phyloP scores from a whole-genome alignment of 257 asterid species.

The Forsythia viridissima region DNA sequence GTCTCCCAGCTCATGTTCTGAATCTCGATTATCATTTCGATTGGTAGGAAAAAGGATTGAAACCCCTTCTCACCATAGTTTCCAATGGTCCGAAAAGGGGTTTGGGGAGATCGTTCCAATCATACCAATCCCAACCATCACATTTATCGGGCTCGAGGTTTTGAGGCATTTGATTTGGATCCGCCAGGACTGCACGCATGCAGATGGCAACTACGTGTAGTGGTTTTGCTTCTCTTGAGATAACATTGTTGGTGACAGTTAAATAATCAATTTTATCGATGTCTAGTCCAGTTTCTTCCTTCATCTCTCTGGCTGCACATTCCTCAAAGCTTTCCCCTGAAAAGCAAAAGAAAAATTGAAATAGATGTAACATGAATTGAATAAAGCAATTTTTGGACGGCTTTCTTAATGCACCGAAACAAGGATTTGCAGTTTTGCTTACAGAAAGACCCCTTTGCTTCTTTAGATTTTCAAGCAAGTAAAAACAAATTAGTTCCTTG shows the following conservation, averaged over 20 bases:
- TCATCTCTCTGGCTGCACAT: slow-evolving; percentile 66
- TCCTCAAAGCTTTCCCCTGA: slow-evolving; percentile 69
- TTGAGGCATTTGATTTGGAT: slow-evolving; percentile 42
- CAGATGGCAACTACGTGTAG: slow-evolving; percentile 51
- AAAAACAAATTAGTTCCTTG: no score
- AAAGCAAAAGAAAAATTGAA: not conserved
- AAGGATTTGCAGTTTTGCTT: no score
- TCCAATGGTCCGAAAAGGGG: slow-evolving; percentile 59
- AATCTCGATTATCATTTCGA: not conserved
- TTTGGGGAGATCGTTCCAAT: slow-evolving; percentile 62
- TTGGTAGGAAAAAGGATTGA: slow-evolving; percentile 37
- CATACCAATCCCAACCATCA: slow-evolving; percentile 84
- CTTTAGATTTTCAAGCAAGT: no score
- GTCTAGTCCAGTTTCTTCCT: slow-evolving; percentile 74
- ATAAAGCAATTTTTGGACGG: no score
- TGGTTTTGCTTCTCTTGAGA: slow-evolving; percentile 38
- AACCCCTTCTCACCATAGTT: slow-evolving; percentile 44
- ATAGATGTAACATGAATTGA: no score
- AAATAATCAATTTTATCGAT: slow-evolving; percentile 35
- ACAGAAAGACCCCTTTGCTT: no score
- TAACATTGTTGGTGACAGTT: slow-evolving; percentile 50
- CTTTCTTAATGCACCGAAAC: no score
- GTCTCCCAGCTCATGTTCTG: not conserved
- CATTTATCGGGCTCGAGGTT: slow-evolving; percentile 75
- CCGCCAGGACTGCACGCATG: slow-evolving; percentile 46